These are phyloP conservation scores for Pontederia paniculata DNA, from an alignment of 176 grass and related monocot species.

Conservation along the genomic window DNA sequence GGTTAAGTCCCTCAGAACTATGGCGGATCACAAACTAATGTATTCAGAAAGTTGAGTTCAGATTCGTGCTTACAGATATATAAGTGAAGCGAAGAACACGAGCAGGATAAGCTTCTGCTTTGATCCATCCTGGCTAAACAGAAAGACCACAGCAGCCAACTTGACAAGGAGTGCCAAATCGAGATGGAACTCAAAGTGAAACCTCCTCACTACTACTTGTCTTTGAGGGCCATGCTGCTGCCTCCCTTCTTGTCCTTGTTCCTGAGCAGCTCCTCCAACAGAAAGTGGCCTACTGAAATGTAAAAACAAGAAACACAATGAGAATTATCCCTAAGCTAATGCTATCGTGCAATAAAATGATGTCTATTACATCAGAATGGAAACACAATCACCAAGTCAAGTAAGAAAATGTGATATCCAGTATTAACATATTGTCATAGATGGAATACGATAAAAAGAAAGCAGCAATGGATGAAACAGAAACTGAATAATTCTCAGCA, in stretches of 20 bases:
- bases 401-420: too few relatives aligned
- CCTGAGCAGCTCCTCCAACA: conserved; percentile 27
- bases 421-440: too few relatives aligned
- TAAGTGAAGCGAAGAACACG: conserved; percentile 55
- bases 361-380: too few relatives aligned
- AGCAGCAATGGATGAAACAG: too few relatives aligned
- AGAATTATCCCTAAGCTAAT: too few relatives aligned
- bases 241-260: conserved; percentile 45
- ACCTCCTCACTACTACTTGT: conserved; percentile 85
- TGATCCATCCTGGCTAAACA: conserved; percentile 83
- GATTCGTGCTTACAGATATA: conserved; percentile 63
- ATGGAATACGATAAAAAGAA: too few relatives aligned
- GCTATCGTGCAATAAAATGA: too few relatives aligned
- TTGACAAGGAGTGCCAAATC: conserved; percentile 77
- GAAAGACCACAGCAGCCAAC: conserved; percentile 78
- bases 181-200: conserved; percentile 86
- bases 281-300: conserved; percentile 48
- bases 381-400: background rate
- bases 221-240: conserved; percentile 60
- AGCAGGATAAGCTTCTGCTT: conserved; percentile 76
- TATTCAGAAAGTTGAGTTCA: background rate
- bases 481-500: too few relatives aligned
- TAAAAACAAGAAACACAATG: background rate
- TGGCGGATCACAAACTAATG: background rate
- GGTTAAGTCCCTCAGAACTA: background rate